These are phyloP conservation scores for Lachnellula occidentalis DNA, from an alignment of 2,329 filamentous ascomycete species.

Conservation along the genomic window DNA sequence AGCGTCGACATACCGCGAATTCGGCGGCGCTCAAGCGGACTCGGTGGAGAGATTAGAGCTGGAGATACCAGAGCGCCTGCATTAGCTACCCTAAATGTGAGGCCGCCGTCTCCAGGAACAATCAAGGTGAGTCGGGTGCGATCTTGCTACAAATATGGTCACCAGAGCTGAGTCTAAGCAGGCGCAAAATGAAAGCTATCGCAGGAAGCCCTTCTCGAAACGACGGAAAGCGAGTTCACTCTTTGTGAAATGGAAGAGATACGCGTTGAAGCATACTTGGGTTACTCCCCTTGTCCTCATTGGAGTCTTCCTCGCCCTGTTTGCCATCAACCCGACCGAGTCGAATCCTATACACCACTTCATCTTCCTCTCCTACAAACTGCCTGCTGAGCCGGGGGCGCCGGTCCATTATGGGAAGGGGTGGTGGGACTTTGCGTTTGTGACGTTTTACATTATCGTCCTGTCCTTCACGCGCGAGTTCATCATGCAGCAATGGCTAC, in stretches of 20 bases:
- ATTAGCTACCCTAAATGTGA: conserved; percentile 40
- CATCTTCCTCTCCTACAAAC: conserved; percentile 83
- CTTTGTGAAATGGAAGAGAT: conserved; percentile 42
- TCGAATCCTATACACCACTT: conserved; percentile 76
- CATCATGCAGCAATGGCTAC: conserved; percentile 85
- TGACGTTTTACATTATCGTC: conserved; percentile 82
- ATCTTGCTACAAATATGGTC: not conserved
- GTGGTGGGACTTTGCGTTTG: conserved; percentile 75
- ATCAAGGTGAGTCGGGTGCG: conserved; percentile 20
- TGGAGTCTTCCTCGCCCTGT: conserved; percentile 57
- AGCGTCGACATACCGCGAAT: conserved; percentile 25
- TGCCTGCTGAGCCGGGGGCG: conserved; percentile 45
- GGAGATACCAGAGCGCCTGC: conserved; percentile 47
- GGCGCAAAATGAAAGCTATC: conserved; percentile 28
- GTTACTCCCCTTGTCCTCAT: conserved; percentile 64
- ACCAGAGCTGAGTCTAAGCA: conserved; percentile 11
- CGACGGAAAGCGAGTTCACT: conserved; percentile 30
- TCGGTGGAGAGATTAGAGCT: conserved; percentile 44
- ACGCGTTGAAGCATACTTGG: conserved; percentile 53
- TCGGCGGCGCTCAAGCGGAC: conserved; percentile 41
- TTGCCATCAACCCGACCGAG: conserved; percentile 68
- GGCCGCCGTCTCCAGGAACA: conserved; percentile 22
- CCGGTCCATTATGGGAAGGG: conserved; percentile 80
- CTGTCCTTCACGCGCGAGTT: conserved; percentile 92
- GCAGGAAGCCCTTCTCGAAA: conserved; percentile 31